These are phyloP conservation scores for Porphyrellus cyaneotinctus DNA, from an alignment of 768 basidiomycete species.

Conservation along the genomic window DNA sequence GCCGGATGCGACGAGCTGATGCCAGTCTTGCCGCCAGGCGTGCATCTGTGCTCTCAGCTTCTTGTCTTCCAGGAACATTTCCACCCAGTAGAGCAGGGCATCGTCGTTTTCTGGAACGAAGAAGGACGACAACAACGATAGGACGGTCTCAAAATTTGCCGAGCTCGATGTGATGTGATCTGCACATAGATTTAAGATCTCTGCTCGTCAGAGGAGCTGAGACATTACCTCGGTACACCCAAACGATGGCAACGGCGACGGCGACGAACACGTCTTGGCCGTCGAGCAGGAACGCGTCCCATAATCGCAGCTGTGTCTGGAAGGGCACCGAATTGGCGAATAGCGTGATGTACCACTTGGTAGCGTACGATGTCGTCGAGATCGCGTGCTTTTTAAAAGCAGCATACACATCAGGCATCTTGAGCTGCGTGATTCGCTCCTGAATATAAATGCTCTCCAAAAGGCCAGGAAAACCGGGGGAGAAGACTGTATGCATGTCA, in stretches of 20 bases:
- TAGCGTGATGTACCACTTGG: constrained; percentile 99
- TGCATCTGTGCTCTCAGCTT: constrained; percentile 68
- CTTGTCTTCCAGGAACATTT: constrained; percentile 51
- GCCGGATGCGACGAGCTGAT: constrained; percentile 58
- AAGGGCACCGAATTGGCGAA: constrained; percentile 96
- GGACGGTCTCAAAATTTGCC: constrained; percentile 87
- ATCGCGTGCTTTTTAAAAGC: constrained; percentile 88
- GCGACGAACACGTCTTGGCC: constrained; percentile 87
- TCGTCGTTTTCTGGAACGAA: constrained; percentile 93
- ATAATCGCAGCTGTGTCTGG: constrained; percentile 88
- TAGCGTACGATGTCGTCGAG: constrained; percentile 91
- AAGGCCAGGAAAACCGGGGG: constrained; percentile 92
- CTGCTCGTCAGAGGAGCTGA: background rate
- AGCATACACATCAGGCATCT: constrained; percentile 86
- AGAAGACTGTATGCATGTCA: constrained; percentile 82
- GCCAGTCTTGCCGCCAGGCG: constrained; percentile 81
- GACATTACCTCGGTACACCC: constrained; percentile 78
- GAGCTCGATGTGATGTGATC: constrained; percentile 78
- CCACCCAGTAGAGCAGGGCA: constrained; percentile 76
- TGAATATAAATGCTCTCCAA: constrained; percentile 96
- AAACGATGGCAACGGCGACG: constrained; percentile 83
- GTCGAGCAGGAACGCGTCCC: constrained; percentile 92
- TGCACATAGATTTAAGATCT: constrained; percentile 29
- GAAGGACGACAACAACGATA: constrained; percentile 89
- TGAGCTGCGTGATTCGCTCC: constrained; percentile 78